phyloP scores from a whole-genome alignment of 2,329 filamentous ascomycete genomes.

The Tothia fuscella region DNA sequence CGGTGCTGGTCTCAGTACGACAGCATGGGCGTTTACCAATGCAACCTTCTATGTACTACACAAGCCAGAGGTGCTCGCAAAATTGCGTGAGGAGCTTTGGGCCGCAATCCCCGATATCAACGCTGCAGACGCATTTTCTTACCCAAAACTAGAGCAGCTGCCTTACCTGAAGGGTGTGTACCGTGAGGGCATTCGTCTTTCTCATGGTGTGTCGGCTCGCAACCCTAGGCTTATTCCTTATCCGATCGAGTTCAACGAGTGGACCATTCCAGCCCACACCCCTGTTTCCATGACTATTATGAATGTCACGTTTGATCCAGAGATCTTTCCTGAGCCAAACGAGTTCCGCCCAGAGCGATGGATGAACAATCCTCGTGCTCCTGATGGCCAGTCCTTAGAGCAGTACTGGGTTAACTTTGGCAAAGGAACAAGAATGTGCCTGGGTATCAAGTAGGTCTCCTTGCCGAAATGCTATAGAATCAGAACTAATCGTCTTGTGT shows the following conservation, averaged over 20 bases:
- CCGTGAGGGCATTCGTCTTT: slow-evolving; percentile 21
- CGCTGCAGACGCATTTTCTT: slow-evolving; percentile 10
- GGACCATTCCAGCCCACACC: slow-evolving; percentile 12
- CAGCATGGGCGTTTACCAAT: slow-evolving; percentile 14
- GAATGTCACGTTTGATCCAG: slow-evolving; percentile 21
- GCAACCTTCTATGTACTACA: slow-evolving; percentile 12
- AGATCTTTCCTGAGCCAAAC: slow-evolving; percentile 10
- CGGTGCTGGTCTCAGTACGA: slow-evolving; percentile 28
- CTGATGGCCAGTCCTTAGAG: slow-evolving; percentile 23
- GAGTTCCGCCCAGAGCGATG: slow-evolving; percentile 36
- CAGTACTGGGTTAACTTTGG: slow-evolving; percentile 54
- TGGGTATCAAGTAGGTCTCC: slow-evolving; percentile 43
- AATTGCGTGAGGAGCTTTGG: slow-evolving; percentile 10
- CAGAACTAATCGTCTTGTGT: background rate
- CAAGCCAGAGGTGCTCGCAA: slow-evolving; percentile 7
- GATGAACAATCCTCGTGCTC: slow-evolving; percentile 28
- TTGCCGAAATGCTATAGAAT: too few species aligned
- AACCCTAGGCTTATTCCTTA: slow-evolving; percentile 14
- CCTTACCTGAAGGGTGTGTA: slow-evolving; percentile 24
- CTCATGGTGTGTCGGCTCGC: slow-evolving; percentile 18
- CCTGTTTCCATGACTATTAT: slow-evolving; percentile 13
- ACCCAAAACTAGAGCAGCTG: slow-evolving; percentile 18
- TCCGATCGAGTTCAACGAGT: slow-evolving; percentile 12
- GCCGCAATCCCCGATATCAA: slow-evolving; percentile 12
- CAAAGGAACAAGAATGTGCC: slow-evolving; percentile 52